Evolutionary conservation across 2,329 filamentous ascomycete genomes (phyloP), one percentile per base, ranked within the genome.

Genomic region (Venturia carpophila): DNA sequence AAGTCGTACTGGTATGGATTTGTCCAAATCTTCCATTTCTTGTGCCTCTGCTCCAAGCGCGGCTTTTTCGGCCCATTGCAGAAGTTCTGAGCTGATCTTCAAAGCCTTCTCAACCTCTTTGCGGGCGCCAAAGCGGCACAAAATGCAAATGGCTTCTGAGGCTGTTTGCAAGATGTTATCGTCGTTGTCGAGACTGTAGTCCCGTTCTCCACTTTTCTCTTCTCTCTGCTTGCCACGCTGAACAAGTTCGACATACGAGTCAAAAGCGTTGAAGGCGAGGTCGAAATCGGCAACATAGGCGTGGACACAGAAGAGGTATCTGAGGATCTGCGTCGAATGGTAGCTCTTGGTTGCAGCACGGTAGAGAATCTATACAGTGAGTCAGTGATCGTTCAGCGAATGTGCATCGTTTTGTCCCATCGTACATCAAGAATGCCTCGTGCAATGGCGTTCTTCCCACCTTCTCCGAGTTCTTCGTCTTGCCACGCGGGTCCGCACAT

Each of bases 331-430:
- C 1, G 93, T 96, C 1, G 94, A 99, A 76, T 99, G 94, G 72
- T 94, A 99, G 0, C 92, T 96, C 75, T 94, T 96, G 11, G 89
- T 91, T 9, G 93, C 91, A 27, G 92, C 91, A 47, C 89, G 88
- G 75, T 97, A 99, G 7, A 99, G 81, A 37, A 92, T 90, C 75
- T 94, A 55, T 27, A 55, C 10, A 1, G 19, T 37, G 17, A 4
- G 60, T 69, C 30, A 71, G 68, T 21, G 4, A 21, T 39, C 62
- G 66, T 56, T 65, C 37, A 52, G 43, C 34, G 21, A 21, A 34
- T 11, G 24, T 47, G 11, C 55, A 60, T 56, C 19, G 37, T 15
- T n/a, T 34, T 34, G n/a, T 45, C 77, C 77, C 21, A 52, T 27
- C 47, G 70, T 74, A 83, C 82, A 71, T 87, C 92, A 49, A 99